A percentile compares a stretch with the other conserved stretches of the same genome.
Evolutionary conservation across 768 basidiomycete species (phyloP).

Genomic region (Neoboletus brunneissimus): DNA sequence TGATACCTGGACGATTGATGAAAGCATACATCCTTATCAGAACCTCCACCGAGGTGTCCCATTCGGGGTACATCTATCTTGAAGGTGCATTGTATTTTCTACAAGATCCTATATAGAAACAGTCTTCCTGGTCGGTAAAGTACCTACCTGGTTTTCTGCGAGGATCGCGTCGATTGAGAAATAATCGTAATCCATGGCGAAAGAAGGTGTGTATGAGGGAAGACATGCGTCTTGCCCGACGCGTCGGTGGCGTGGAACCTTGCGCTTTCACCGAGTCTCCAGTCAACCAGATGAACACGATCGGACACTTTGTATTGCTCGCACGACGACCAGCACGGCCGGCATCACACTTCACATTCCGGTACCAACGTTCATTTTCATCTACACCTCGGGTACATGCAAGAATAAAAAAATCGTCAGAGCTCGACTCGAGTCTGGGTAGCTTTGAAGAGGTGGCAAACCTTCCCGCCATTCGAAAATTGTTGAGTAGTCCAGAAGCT

Average conservation of each 20-base stretch:
- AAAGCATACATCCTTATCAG: slow-evolving; percentile 70
- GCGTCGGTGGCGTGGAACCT: slow-evolving; percentile 22
- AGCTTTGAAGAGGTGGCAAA: slow-evolving; percentile 40
- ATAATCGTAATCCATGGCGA: slow-evolving; percentile 83
- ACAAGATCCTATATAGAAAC: neutral
- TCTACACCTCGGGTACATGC: slow-evolving; percentile 29
- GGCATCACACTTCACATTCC: slow-evolving; percentile 5
- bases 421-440: slow-evolving; percentile 36
- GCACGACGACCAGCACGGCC: slow-evolving; percentile 18
- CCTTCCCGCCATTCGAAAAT: slow-evolving; percentile 45
- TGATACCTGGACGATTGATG: neutral
- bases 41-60: slow-evolving; percentile 87
- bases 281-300: slow-evolving; percentile 21
- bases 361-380: slow-evolving; percentile 30
- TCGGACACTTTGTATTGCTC: slow-evolving; percentile 14
- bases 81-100: slow-evolving; percentile 96
- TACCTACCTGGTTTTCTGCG: slow-evolving; percentile 79
- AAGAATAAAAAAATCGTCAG: slow-evolving; percentile 27
- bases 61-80: slow-evolving; percentile 79
- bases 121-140: neutral
- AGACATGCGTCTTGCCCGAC: slow-evolving; percentile 2
- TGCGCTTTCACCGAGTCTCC: neutral
- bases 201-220: neutral
- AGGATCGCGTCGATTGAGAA: slow-evolving; percentile 90
- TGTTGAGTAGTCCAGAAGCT: slow-evolving; percentile 49